Base-by-base conservation (phyloP, 108 stramenopile genomes). In the Cyclotella choctawhatcheeana region DNA sequence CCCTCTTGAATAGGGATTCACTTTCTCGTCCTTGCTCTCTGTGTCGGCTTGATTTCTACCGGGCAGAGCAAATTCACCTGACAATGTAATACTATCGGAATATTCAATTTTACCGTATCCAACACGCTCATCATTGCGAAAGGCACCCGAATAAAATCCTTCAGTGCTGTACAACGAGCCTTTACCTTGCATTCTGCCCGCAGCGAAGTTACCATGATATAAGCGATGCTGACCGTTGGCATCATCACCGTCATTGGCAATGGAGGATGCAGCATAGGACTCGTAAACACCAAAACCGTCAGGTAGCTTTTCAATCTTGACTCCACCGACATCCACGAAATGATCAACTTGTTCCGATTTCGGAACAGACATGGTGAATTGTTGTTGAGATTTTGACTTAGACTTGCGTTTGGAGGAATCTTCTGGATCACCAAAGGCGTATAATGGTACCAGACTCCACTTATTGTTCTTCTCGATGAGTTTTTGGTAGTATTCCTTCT, bases 201-300 rank as follows among this genome's bases (percentile, higher is more conserved):
- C 59, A 13, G 47, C 2, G 44, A 75, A 67, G 43, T 61, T 65
- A n/a, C 74, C 74, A 60, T 67, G 66, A 34, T 67, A 75, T 13
- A 75, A 56, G 17, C 58, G 47, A 62, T 75, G 74, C 29, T 51
- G 65, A 33, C 66, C 56, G 27, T 27, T 20, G 3, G 17, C 25
- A 27, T 60, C 21, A 29, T 29, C 65, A 47, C 31, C 33, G n/a
- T 53, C 51, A 64, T 73, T 30, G 10, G 13, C 32, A 16, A 13
- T 45, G 21, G 32, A 58, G 6, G 40, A 45, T 20, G 7, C n/a
- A 3, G 26, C 6, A 60, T 24, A 60, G n/a, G 64, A 44, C 34
- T 74, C 74, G 16, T 35, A 56, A 17, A 74, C 43, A 35, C 74
- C 74, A 53, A 75, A 75, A 40, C 74, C 66, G 67, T 75, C 59